phyloP scores from a whole-genome alignment of 1,139 yeast genomes.

The Suhomyces maxii region DNA sequence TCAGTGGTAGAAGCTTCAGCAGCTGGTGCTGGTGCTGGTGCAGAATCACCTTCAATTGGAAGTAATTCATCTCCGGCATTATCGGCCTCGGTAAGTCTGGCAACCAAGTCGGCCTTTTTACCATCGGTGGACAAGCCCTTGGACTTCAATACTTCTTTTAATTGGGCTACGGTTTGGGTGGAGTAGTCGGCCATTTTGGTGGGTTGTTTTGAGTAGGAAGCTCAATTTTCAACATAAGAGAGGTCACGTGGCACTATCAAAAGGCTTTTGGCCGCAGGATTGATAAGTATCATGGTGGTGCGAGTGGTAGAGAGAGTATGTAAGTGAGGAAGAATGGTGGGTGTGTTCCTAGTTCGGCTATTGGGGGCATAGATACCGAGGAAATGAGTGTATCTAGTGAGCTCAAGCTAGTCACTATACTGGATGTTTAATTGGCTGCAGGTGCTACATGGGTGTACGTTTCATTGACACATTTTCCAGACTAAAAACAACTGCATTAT shows the following conservation, averaged over 20 bases:
- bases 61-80: constrained; percentile 11
- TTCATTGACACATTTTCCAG: too few relatives aligned
- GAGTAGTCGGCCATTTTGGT: constrained; percentile 56
- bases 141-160: constrained; percentile 72
- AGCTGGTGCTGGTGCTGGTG: constrained; percentile 11
- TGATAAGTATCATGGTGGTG: too few relatives aligned
- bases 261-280: too few relatives aligned
- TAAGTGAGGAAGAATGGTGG: too few relatives aligned
- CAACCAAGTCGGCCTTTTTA: constrained; percentile 78
- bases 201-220: constrained; percentile 1
- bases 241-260: constrained; percentile 1
- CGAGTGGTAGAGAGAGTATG: too few relatives aligned
- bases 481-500: too few relatives aligned
- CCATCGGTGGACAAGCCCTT: constrained; percentile 75
- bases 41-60: constrained; percentile 16
- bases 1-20: constrained; percentile 15
- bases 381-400: too few relatives aligned
- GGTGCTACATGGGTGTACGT: too few relatives aligned
- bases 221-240: constrained; percentile 1
- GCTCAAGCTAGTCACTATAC: too few relatives aligned
- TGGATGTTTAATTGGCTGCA: too few relatives aligned
- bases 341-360: too few relatives aligned
- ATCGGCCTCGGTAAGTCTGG: constrained; percentile 53
- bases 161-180: constrained; percentile 75
- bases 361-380: too few relatives aligned